Conservation (phyloP, 176 grass and related monocot species). For the Triticum timopheevii region DNA sequence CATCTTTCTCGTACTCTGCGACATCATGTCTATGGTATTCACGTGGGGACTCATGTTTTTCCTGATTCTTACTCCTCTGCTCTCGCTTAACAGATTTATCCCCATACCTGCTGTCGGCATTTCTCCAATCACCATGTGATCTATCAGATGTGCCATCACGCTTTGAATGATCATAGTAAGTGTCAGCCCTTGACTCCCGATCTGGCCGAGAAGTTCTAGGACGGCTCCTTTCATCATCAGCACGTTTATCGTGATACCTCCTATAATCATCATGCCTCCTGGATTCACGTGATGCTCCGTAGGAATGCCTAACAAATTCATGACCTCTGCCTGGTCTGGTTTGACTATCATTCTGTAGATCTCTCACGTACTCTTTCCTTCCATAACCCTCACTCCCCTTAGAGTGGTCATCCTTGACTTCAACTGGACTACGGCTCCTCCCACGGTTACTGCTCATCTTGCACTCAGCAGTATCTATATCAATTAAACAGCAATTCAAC, state of each 20-base stretch:
- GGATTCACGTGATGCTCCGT: conserved; percentile 48
- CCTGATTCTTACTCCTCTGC: conserved; percentile 48
- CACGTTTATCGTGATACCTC: conserved; percentile 53
- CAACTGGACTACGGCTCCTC: conserved; percentile 56
- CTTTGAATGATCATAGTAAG: conserved; percentile 42
- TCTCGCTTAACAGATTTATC: conserved; percentile 45
- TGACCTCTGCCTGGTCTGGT: conserved; percentile 44
- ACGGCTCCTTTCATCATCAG: conserved; percentile 53
- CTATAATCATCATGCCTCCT: conserved; percentile 71
- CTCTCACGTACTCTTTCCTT: conserved; percentile 45
- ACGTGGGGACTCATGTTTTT: conserved; percentile 37
- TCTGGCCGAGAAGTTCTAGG: conserved; percentile 49
- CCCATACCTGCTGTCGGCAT: conserved; percentile 36
- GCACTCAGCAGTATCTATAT: conserved; percentile 24
- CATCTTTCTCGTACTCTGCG: conserved; percentile 45
- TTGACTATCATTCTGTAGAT: conserved; percentile 33
- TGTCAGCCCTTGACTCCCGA: conserved; percentile 51
- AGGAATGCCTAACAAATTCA: conserved; percentile 50
- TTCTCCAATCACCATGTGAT: conserved; percentile 39
- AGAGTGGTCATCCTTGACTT: conserved; percentile 35
- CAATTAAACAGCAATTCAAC: conserved; percentile 22
- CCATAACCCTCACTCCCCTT: conserved; percentile 38
- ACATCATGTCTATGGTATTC: conserved; percentile 28
- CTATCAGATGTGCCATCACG: conserved; percentile 42
- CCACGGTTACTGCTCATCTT: conserved; percentile 44